Evolutionary conservation across 768 basidiomycete genomes (phyloP).

Genomic region (Rossbeevera mucosa): DNA sequence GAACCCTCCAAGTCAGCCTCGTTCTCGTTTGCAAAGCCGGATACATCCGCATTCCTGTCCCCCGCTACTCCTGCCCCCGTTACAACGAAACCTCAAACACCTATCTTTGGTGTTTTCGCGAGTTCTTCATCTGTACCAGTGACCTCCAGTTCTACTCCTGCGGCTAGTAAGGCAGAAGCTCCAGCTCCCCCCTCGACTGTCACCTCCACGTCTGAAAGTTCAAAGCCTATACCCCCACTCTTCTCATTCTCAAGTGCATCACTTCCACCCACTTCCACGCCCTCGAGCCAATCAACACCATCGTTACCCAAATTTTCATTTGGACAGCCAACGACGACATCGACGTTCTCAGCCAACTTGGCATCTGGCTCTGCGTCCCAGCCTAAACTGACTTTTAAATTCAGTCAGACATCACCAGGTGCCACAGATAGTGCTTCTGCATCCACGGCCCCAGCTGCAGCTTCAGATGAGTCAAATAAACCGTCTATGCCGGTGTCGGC

Average conservation of each 20-base stretch:
- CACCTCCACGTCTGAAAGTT: constrained; percentile 1
- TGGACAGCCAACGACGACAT: constrained; percentile 13
- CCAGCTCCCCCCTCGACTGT: background rate
- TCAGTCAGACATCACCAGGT: constrained; percentile 19
- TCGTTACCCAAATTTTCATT: constrained; percentile 25
- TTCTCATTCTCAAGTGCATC: constrained; percentile 22
- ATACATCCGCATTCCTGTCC: constrained; percentile 22
- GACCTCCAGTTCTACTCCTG: constrained; percentile 9
- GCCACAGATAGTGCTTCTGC: constrained; percentile 22
- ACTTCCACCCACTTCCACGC: constrained; percentile 1
- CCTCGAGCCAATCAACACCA: constrained; percentile 6
- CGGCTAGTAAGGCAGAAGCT: constrained; percentile 6
- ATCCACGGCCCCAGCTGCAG: constrained; percentile 10
- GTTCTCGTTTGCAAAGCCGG: constrained; percentile 16
- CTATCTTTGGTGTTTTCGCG: constrained; percentile 17
- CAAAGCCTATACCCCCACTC: constrained; percentile 13
- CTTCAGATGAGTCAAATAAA: constrained; percentile 23
- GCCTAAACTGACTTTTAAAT: constrained; percentile 19
- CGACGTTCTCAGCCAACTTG: constrained; percentile 5
- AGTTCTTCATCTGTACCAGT: background rate
- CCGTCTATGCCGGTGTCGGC: constrained; percentile 21
- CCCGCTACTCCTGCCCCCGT: constrained; percentile 4
- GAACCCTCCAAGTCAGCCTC: constrained; percentile 8
- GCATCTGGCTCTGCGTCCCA: constrained; percentile 11
- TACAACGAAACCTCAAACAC: constrained; percentile 10